Conservation (phyloP, 1,139 yeast genomes). For the Eremothecium cymbalariae region DNA sequence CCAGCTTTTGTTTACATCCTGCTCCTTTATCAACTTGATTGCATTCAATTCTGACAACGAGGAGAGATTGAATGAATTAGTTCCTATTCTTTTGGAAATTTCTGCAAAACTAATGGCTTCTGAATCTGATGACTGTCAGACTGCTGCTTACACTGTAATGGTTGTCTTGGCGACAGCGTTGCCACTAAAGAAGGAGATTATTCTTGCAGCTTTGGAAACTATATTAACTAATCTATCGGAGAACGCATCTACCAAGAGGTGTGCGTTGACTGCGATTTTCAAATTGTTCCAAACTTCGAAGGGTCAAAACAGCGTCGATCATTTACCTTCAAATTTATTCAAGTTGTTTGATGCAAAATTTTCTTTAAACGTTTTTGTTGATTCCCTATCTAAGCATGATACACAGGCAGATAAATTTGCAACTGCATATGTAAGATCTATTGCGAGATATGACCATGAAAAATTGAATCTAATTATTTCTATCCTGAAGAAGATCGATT, state of each 20-base stretch:
- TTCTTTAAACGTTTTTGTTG: slow-evolving; percentile 20
- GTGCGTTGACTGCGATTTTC: slow-evolving; percentile 35
- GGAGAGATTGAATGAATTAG: slow-evolving; percentile 34
- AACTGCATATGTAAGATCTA: slow-evolving; percentile 34
- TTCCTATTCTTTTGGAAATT: slow-evolving; percentile 52
- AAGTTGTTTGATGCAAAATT: slow-evolving; percentile 26
- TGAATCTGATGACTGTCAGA: slow-evolving; percentile 55
- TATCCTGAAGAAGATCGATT: slow-evolving; percentile 24
- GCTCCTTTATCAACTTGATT: slow-evolving; percentile 59
- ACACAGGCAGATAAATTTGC: slow-evolving; percentile 30
- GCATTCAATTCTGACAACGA: slow-evolving; percentile 40
- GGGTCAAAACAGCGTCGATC: slow-evolving; percentile 35
- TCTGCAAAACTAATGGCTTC: slow-evolving; percentile 48
- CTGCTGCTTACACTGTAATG: slow-evolving; percentile 74
- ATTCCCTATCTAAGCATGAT: slow-evolving; percentile 22
- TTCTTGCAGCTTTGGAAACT: slow-evolving; percentile 63
- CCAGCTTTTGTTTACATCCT: slow-evolving; percentile 71
- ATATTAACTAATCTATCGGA: slow-evolving; percentile 44
- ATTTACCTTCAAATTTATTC: slow-evolving; percentile 34
- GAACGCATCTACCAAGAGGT: slow-evolving; percentile 29
- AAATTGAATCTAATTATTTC: slow-evolving; percentile 29
- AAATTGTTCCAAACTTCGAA: slow-evolving; percentile 36
- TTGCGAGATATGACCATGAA: slow-evolving; percentile 35
- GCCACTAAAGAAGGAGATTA: slow-evolving; percentile 54
- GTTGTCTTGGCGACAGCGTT: slow-evolving; percentile 71